Conservation (phyloP, 2,329 filamentous ascomycete genomes). For the Aspergillus pseudonomiae region DNA sequence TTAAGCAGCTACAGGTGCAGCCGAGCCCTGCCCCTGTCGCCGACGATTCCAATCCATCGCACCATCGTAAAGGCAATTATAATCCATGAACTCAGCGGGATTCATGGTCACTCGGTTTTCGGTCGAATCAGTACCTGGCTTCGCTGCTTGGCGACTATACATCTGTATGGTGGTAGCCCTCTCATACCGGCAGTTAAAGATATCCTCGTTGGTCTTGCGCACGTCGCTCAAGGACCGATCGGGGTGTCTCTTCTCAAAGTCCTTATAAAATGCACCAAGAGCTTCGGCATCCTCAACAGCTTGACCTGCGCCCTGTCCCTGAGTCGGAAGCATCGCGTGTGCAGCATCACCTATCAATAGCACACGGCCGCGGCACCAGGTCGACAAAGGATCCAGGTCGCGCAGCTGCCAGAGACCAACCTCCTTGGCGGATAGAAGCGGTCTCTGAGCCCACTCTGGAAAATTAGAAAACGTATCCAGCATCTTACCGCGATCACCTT, state of each 20-base stretch:
- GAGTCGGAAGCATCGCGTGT: constrained; percentile 45
- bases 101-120: constrained; percentile 38
- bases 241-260: background rate
- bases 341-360: constrained; percentile 44
- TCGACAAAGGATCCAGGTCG: constrained; percentile 30
- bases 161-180: constrained; percentile 46
- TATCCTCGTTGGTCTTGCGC: constrained; percentile 23
- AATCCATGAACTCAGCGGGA: constrained; percentile 25
- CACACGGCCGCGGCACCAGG: constrained; percentile 22
- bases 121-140: constrained; percentile 39
- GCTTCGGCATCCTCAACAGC: constrained; percentile 47
- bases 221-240: background rate
- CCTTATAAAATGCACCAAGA: constrained; percentile 16
- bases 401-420: constrained; percentile 16
- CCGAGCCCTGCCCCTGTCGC: background rate
- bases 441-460: constrained; percentile 8
- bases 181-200: constrained; percentile 37
- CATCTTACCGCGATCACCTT: constrained; percentile 12
- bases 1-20: background rate
- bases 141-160: constrained; percentile 49
- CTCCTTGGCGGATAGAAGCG: constrained; percentile 6
- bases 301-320: constrained; percentile 48
- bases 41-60: constrained; percentile 14
- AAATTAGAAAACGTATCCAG: constrained; percentile 11
- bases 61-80: constrained; percentile 21